Percentiles rank a stretch among this genome's conserved stretches.
Evolutionary conservation across 2,329 filamentous ascomycete species (phyloP).

Genomic region (Colletotrichum costaricense): DNA sequence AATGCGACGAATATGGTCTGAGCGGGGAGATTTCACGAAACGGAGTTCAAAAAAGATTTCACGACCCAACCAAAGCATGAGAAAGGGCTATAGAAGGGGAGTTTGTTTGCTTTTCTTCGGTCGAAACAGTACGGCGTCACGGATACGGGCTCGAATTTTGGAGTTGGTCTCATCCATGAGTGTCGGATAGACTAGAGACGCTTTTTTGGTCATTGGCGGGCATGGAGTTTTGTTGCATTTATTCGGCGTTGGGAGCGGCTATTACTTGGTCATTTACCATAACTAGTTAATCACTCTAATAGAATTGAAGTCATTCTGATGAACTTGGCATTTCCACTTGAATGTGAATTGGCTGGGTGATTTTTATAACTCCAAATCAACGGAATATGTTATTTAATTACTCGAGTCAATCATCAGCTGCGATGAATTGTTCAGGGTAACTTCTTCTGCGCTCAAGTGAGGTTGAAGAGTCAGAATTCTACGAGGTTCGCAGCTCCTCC

Average conservation of each 20-base stretch:
- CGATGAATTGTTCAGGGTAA: neutral
- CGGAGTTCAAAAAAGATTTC: constrained; percentile 18
- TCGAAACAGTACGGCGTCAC: constrained; percentile 13
- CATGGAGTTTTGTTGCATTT: constrained; percentile 24
- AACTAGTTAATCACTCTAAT: constrained; percentile 22
- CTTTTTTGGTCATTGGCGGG: constrained; percentile 7
- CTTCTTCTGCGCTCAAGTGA: neutral
- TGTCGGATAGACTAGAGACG: constrained; percentile 23
- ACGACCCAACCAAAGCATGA: constrained; percentile 15
- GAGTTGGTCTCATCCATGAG: constrained; percentile 1
- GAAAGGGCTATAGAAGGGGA: constrained; percentile 23
- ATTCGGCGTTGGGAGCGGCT: constrained; percentile 2
- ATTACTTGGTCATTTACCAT: neutral
- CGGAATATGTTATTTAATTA: neutral
- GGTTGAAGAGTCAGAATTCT: constrained; percentile 4
- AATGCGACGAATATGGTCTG: constrained; percentile 5
- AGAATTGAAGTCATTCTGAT: constrained; percentile 17
- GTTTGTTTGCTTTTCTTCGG: constrained; percentile 8
- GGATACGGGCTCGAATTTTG: neutral
- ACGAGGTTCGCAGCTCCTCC: constrained; percentile 29
- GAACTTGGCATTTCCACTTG: no score
- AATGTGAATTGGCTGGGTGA: neutral
- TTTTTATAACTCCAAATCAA: neutral
- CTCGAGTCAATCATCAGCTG: neutral
- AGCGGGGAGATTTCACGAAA: neutral